Evolutionary conservation across 2,329 filamentous ascomycete species (phyloP).

Genomic region (Ophiostoma ulmi): DNA sequence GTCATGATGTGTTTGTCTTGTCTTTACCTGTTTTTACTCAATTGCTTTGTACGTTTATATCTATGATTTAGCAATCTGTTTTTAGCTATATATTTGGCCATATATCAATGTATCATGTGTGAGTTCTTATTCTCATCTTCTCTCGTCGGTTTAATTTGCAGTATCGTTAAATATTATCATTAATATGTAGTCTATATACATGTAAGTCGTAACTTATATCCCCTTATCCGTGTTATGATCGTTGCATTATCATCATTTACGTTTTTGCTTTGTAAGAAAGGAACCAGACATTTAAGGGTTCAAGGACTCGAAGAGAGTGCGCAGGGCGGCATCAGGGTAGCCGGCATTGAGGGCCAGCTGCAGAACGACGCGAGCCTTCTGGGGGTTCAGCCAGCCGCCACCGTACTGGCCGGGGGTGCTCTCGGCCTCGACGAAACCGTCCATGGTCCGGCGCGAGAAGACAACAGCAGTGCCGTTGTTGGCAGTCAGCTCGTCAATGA

Average conservation of each 20-base stretch:
- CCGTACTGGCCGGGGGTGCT: conserved; percentile 7
- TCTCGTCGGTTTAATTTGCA: no score
- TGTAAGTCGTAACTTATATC: neutral
- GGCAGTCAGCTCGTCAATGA: conserved; percentile 10
- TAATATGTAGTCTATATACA: neutral
- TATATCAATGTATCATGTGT: no score
- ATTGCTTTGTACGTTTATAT: no score
- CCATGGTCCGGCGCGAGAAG: conserved; percentile 14
- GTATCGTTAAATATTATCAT: no score
- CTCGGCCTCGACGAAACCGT: conserved; percentile 11
- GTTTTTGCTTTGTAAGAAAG: neutral
- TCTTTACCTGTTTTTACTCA: no score
- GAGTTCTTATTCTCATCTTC: no score
- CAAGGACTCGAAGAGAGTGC: neutral
- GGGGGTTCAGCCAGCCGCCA: conserved; percentile 14
- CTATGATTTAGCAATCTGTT: no score
- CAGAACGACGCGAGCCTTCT: conserved; percentile 14
- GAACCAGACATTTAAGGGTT: neutral
- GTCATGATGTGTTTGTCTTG: no score
- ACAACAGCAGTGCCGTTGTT: conserved; percentile 12
- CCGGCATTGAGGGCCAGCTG: conserved; percentile 14
- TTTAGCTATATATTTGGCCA: no score
- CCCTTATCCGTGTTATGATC: no score
- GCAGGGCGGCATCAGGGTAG: conserved; percentile 10
- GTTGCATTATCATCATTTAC: neutral